These are phyloP conservation scores for Dryadomyces sulphureus DNA, from an alignment of 2,329 filamentous ascomycete species.

Conservation along the genomic window DNA sequence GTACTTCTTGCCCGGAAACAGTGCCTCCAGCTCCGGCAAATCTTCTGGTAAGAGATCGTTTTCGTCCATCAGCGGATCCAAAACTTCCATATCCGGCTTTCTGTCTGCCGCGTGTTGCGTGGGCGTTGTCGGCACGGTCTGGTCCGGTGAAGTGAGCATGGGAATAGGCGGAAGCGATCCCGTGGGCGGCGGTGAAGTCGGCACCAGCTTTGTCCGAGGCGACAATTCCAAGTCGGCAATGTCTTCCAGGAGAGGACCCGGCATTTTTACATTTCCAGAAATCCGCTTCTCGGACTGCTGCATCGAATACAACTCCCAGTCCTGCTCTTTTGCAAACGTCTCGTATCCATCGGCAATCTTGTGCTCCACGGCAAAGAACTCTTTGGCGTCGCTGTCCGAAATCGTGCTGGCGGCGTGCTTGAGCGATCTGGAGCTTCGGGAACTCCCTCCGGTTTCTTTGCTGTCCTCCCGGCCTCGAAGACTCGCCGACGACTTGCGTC, in stretches of 20 bases:
- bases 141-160: rapidly evolving
- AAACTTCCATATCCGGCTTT: too few species aligned
- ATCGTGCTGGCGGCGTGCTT: not conserved
- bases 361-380: not conserved
- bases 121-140: not conserved
- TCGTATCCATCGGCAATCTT: not conserved
- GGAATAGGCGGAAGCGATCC: conserved; percentile 8
- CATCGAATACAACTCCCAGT: conserved; percentile 6
- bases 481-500: conserved; percentile 6
- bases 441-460: not conserved
- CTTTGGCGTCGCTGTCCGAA: not conserved
- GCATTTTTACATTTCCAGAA: not conserved
- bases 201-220: not conserved
- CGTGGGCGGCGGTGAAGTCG: conserved; percentile 5
- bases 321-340: conserved; percentile 3
- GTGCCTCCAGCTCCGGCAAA: too few species aligned
- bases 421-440: not conserved
- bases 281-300: conserved; percentile 1
- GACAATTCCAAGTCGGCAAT: not conserved
- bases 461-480: conserved; percentile 3
- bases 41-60: too few species aligned
- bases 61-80: too few species aligned
- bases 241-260: not conserved
- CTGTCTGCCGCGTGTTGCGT: not conserved
- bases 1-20: too few species aligned